Conservation (phyloP, 2,329 filamentous ascomycete genomes). For the Botrytis galanthina region DNA sequence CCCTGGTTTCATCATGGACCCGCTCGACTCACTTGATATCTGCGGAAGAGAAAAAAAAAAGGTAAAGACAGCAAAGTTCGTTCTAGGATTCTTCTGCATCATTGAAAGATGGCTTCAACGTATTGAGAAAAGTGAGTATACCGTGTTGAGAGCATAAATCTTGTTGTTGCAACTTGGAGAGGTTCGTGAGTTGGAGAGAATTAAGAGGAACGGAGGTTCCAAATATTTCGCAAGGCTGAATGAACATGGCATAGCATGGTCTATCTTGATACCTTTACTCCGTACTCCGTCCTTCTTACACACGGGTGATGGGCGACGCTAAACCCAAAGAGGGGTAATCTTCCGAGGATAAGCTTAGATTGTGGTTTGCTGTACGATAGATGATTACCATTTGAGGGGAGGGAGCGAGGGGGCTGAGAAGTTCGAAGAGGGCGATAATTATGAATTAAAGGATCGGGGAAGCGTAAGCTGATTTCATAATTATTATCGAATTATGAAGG, state of each 20-base stretch:
- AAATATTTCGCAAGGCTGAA: slow-evolving; percentile 5
- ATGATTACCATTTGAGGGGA: not conserved
- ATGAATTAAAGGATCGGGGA: no score
- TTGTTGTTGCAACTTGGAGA: not conserved
- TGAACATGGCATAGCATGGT: not conserved
- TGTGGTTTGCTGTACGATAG: not conserved
- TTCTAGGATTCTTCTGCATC: not conserved
- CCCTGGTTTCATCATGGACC: slow-evolving; percentile 20
- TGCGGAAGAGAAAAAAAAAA: not conserved
- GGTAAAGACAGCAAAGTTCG: not conserved
- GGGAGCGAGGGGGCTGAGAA: not conserved
- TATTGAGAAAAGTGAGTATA: not conserved
- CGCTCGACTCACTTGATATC: not conserved
- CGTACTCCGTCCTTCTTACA: not conserved
- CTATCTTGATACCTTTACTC: not conserved
- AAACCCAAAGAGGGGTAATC: not conserved
- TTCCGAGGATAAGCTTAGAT: not conserved
- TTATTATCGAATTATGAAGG: not conserved
- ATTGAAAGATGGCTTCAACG: not conserved
- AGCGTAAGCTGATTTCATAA: not conserved
- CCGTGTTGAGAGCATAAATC: not conserved
- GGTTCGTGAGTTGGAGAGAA: not conserved
- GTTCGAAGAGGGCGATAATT: not conserved
- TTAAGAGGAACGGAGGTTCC: not conserved
- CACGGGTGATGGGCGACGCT: not conserved